Percentiles rank a stretch among this genome's conserved stretches.
Evolutionary conservation across 177 flowering plant genomes (phyloP).

Genomic region (Vitis hybrid): DNA sequence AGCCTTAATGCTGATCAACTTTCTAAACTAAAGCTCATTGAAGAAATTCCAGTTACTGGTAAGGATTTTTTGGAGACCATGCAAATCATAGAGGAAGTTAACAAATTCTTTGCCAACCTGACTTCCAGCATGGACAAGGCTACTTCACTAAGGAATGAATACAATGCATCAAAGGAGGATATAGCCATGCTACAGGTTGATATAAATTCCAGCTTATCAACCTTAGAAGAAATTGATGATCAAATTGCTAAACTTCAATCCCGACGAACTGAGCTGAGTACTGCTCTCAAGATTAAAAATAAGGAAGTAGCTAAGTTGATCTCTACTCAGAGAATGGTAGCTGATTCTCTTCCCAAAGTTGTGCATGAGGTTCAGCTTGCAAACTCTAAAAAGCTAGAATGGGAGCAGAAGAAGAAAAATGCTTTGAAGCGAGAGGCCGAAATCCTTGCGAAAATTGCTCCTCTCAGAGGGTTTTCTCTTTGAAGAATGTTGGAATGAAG

Average conservation of each 20-base stretch:
- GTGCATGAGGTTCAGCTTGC: conserved; percentile 26
- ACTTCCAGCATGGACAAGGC: conserved; percentile 15
- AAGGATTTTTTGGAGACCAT: conserved; percentile 17
- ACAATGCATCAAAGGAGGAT: conserved; percentile 16
- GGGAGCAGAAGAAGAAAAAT: conserved; percentile 21
- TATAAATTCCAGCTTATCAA: conserved; percentile 9
- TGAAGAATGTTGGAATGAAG: background rate
- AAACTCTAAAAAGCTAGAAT: conserved; percentile 18
- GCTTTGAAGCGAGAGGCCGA: conserved; percentile 21
- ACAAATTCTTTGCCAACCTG: conserved; percentile 14
- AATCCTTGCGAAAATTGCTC: conserved; percentile 18
- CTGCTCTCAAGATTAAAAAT: conserved; percentile 2
- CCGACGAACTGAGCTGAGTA: conserved; percentile 11
- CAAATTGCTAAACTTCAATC: conserved; percentile 20
- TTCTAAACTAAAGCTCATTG: conserved; percentile 26
- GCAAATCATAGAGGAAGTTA: conserved; percentile 11
- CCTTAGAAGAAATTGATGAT: conserved; percentile 17
- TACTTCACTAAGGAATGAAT: conserved; percentile 9
- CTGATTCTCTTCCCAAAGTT: conserved; percentile 13
- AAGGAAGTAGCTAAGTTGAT: conserved; percentile 1
- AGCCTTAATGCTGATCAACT: conserved; percentile 19
- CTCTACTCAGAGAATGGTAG: conserved; percentile 13
- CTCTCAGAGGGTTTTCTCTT: conserved; percentile 25
- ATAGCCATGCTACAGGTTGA: conserved; percentile 5
- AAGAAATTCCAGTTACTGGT: conserved; percentile 25